Conservation (phyloP, 208 protist species). For the Histomonas meleagridis region DNA sequence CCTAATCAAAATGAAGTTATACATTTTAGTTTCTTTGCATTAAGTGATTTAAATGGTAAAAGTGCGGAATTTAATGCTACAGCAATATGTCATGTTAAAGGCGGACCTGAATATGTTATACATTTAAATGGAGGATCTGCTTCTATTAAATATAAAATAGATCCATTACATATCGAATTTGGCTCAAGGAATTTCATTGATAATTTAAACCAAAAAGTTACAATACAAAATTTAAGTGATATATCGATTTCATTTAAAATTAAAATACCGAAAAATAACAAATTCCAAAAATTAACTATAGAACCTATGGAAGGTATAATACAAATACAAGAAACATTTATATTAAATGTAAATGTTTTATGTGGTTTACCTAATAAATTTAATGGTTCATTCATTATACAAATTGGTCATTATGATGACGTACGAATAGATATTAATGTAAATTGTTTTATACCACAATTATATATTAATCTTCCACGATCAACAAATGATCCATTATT, state of each 20-base stretch:
- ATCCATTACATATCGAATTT: slow-evolving; percentile 3
- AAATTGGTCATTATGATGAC: background rate
- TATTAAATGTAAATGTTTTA: background rate
- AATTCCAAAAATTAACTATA: background rate
- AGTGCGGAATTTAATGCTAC: background rate
- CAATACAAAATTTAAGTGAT: background rate
- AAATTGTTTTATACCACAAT: background rate
- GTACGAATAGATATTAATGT: background rate
- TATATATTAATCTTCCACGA: background rate
- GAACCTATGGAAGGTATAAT: background rate
- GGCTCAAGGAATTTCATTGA: background rate
- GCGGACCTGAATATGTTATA: background rate
- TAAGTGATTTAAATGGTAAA: background rate
- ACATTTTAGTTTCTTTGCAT: background rate
- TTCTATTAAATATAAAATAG: background rate
- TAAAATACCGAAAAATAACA: background rate
- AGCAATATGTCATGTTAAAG: background rate
- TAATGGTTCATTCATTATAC: background rate
- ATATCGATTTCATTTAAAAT: background rate
- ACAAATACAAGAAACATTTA: background rate
- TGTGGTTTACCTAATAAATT: background rate
- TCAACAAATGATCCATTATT: background rate
- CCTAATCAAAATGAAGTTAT: background rate
- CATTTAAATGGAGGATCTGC: background rate
- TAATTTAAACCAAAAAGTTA: background rate